Evolutionary conservation across 345 rosid genomes (phyloP).

Genomic region (Mangifera indica): DNA sequence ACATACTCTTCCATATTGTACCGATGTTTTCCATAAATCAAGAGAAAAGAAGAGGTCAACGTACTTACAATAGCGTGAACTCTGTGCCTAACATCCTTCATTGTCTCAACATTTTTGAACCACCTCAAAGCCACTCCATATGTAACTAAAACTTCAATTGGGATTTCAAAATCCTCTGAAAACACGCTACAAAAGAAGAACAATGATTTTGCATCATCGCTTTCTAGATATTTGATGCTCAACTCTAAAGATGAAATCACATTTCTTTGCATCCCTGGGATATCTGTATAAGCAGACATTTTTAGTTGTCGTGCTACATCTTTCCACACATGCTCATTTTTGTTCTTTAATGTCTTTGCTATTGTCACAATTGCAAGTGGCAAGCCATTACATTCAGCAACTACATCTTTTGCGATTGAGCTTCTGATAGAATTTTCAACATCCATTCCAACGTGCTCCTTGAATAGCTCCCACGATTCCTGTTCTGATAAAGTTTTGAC

Average conservation of each 20-base stretch:
- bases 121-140: too few species aligned
- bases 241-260: not conserved
- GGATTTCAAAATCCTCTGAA: not conserved
- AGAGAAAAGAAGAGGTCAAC: not conserved
- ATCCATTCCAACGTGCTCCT: too few species aligned
- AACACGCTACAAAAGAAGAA: not conserved
- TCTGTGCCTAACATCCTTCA: too few species aligned
- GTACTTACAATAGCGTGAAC: not conserved
- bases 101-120: too few species aligned
- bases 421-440: not conserved
- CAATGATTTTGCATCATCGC: not conserved
- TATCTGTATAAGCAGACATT: not conserved
- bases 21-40: not conserved
- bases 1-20: not conserved
- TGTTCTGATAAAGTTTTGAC: not conserved
- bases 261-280: not conserved
- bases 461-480: too few species aligned
- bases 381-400: not conserved
- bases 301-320: not conserved
- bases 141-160: too few species aligned
- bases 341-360: not conserved
- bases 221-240: not conserved
- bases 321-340: not conserved
- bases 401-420: not conserved
- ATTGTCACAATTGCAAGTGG: not conserved